Conservation (phyloP, 306 rosid genomes). For the Trifolium subterraneum region DNA sequence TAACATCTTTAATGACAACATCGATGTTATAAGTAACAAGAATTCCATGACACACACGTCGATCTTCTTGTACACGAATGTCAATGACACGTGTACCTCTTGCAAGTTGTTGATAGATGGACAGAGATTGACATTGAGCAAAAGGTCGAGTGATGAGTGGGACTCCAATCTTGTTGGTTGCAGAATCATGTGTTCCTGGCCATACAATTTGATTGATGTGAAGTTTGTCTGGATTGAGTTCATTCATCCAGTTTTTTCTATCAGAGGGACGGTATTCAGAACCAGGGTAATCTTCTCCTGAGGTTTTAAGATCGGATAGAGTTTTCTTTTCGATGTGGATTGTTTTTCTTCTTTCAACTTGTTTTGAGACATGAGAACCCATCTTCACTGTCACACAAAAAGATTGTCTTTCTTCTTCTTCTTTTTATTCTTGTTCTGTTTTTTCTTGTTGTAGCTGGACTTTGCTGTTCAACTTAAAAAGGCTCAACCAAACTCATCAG, state of each 20-base stretch:
- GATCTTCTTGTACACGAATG: conserved; percentile 70
- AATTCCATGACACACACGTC: conserved; percentile 78
- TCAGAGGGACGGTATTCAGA: conserved; percentile 65
- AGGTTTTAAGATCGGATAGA: conserved; percentile 51
- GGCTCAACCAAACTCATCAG: neutral
- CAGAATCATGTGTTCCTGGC: conserved; percentile 96
- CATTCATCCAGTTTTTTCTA: conserved; percentile 79
- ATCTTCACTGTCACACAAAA: conserved; percentile 39
- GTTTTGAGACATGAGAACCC: conserved; percentile 73
- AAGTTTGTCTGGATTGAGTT: conserved; percentile 55
- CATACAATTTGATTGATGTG: conserved; percentile 68
- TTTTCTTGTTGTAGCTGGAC: conserved; percentile 4
- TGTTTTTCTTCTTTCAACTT: conserved; percentile 58
- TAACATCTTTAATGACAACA: conserved; percentile 62
- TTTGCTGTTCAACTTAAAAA: neutral
- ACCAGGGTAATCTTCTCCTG: conserved; percentile 66
- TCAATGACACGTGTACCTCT: conserved; percentile 67
- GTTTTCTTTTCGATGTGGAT: conserved; percentile 55
- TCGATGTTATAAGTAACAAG: conserved; percentile 70
- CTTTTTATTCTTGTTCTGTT: neutral
- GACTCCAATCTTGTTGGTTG: conserved; percentile 78
- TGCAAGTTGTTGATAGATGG: conserved; percentile 74
- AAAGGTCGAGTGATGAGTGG: conserved; percentile 83
- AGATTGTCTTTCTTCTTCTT: neutral
- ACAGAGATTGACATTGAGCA: conserved; percentile 83